These are phyloP conservation scores for Fagopyrum esculentum DNA, from an alignment of 148 eudicot genomes.

Conservation along the genomic window DNA sequence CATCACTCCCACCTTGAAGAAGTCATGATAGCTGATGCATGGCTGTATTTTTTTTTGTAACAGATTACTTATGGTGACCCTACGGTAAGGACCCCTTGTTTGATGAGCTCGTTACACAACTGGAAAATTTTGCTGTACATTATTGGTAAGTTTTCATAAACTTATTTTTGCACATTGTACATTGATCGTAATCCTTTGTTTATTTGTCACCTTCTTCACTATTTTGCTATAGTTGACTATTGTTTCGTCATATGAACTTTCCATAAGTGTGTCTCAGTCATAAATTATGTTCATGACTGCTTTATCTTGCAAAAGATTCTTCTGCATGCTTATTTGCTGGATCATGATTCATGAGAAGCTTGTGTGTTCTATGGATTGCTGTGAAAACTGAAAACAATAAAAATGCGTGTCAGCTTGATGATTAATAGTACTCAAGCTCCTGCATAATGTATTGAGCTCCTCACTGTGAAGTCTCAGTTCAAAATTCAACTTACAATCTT, in stretches of 20 bases:
- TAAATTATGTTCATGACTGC: not conserved
- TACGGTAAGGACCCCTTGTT: slow-evolving; percentile 60
- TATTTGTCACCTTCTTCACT: not conserved
- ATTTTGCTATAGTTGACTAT: not conserved
- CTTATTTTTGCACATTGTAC: not conserved
- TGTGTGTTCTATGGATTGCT: not conserved
- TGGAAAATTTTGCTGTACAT: slow-evolving; percentile 69
- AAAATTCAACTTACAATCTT: not conserved
- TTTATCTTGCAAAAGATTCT: not conserved
- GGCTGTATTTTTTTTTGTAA: slow-evolving; percentile 5
- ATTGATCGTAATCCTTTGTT: not conserved
- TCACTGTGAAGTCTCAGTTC: not conserved
- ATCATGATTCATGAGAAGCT: not conserved
- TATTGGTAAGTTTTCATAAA: slow-evolving; percentile 50
- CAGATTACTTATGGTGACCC: slow-evolving; percentile 99
- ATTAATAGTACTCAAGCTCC: not conserved
- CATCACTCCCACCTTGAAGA: slow-evolving; percentile 10
- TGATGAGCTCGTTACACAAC: slow-evolving; percentile 48
- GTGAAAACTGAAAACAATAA: not conserved
- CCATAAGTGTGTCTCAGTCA: not conserved
- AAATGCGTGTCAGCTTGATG: not conserved
- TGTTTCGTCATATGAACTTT: not conserved
- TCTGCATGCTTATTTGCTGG: not conserved
- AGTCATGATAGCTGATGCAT: not conserved
- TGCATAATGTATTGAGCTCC: not conserved